These are phyloP conservation scores for Acer negundo DNA, from an alignment of 345 rosid genomes.

Conservation along the genomic window DNA sequence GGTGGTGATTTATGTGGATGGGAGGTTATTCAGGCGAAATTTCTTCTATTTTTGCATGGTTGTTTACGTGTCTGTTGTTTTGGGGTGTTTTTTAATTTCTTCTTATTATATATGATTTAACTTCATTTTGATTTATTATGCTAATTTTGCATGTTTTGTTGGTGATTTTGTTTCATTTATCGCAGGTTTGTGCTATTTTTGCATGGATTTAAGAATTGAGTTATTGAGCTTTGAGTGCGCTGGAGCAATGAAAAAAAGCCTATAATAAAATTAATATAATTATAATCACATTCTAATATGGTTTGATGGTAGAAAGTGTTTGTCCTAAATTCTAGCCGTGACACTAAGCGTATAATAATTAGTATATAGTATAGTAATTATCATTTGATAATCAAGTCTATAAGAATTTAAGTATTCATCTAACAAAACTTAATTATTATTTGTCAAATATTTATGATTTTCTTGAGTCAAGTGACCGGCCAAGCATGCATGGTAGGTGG, in stretches of 20 bases:
- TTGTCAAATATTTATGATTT: too few species aligned
- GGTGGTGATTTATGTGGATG: slow-evolving; percentile 17
- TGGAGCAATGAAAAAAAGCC: not conserved
- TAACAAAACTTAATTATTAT: too few species aligned
- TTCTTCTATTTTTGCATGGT: not conserved
- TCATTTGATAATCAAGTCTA: too few species aligned
- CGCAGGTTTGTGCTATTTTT: not conserved
- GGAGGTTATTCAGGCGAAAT: slow-evolving; percentile 21
- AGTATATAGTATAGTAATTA: too few species aligned
- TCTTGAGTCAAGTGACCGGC: too few species aligned
- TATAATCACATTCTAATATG: too few species aligned
- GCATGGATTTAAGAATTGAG: not conserved
- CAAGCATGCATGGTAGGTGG: too few species aligned
- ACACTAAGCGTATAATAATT: too few species aligned
- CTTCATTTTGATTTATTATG: not conserved
- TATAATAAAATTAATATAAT: too few species aligned
- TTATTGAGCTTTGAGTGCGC: not conserved
- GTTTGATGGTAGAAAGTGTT: too few species aligned
- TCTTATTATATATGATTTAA: not conserved
- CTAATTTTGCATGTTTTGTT: slow-evolving; percentile 5
- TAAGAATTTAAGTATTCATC: too few species aligned
- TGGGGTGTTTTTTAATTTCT: not conserved
- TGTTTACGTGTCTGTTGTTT: not conserved
- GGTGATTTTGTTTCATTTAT: not conserved
- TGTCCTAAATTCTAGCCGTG: too few species aligned